A percentile compares a stretch with the other conserved stretches of the same genome.
phyloP scores from a whole-genome alignment of 2,329 filamentous ascomycete genomes.

The Lecanicillium sp. region DNA sequence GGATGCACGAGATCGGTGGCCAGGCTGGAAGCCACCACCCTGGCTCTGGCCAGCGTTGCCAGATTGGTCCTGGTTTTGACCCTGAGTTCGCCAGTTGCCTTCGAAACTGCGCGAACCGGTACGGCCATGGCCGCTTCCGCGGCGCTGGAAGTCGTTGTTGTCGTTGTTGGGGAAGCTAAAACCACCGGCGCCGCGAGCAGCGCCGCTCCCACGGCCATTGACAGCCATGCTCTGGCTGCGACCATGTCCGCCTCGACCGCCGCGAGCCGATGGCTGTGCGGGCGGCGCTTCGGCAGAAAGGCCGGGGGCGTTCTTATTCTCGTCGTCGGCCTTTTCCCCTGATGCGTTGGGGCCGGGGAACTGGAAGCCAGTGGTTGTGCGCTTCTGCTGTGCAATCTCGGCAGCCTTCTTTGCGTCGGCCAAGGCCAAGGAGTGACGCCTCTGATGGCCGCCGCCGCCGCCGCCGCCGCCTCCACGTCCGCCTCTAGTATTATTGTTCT shows the following conservation, averaged over 20 bases:
- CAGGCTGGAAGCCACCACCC: conserved; percentile 68
- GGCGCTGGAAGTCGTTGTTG: conserved; percentile 60
- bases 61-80: conserved; percentile 52
- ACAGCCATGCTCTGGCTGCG: conserved; percentile 90
- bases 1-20: conserved; percentile 79
- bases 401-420: conserved; percentile 97
- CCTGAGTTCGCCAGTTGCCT: conserved; percentile 90
- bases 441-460: conserved; percentile 72
- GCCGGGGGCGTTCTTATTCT: conserved; percentile 22
- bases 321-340: conserved; percentile 51
- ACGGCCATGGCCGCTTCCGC: conserved; percentile 74
- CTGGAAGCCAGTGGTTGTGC: conserved; percentile 88
- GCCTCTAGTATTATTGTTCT: conserved; percentile 46
- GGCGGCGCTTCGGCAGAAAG: conserved; percentile 2
- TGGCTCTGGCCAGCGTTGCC: conserved; percentile 46
- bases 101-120: conserved; percentile 91
- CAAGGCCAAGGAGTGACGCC: conserved; percentile 88
- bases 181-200: conserved; percentile 53
- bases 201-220: conserved; percentile 60
- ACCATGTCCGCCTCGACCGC: conserved; percentile 55
- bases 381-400: conserved; percentile 92
- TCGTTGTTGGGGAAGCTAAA: conserved; percentile 38
- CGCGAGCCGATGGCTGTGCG: conserved; percentile 29
- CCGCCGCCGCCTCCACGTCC: conserved; percentile 42
- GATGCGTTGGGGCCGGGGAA: conserved; percentile 74